phyloP scores from a whole-genome alignment of 768 basidiomycete genomes.

The Sistotremastrum niveocremeum region DNA sequence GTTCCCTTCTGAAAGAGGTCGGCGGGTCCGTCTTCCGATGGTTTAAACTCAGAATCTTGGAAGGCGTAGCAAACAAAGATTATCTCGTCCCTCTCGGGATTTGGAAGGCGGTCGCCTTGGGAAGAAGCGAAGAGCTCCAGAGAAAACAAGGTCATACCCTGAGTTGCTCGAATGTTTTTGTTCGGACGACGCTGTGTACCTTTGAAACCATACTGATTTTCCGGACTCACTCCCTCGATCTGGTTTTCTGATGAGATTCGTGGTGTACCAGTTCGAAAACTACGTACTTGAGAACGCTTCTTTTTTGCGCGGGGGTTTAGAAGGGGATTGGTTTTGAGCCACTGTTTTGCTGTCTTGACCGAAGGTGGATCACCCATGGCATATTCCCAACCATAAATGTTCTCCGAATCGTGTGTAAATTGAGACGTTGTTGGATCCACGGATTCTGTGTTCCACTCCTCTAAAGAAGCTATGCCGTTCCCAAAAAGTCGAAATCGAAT shows the following conservation, averaged over 20 bases:
- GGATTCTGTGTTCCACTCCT: constrained; percentile 38
- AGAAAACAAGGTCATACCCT: constrained; percentile 67
- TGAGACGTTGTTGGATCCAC: constrained; percentile 1
- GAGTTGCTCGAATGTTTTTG: constrained; percentile 38
- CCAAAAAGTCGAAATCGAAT: constrained; percentile 58
- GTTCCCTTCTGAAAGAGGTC: constrained; percentile 30
- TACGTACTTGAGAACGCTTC: constrained; percentile 39
- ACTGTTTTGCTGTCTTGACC: constrained; percentile 35
- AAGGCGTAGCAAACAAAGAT: constrained; percentile 61
- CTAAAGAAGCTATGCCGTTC: constrained; percentile 38
- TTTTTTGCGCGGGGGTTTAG: constrained; percentile 10
- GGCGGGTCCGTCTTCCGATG: constrained; percentile 23
- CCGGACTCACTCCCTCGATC: constrained; percentile 68
- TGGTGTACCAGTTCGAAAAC: constrained; percentile 5
- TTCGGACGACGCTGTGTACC: constrained; percentile 31
- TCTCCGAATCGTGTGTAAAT: background rate
- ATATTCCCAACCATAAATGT: constrained; percentile 65
- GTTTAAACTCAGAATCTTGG: constrained; percentile 30
- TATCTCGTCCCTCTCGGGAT: constrained; percentile 55
- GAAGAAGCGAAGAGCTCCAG: constrained; percentile 74
- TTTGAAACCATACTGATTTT: constrained; percentile 54
- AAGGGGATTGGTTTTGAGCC: constrained; percentile 30
- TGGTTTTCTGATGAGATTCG: constrained; percentile 12
- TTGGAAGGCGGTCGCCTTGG: constrained; percentile 41
- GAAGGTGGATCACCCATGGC: constrained; percentile 50